Evolutionary conservation across 2,329 filamentous ascomycete species (phyloP), one percentile per base, ranked within the genome.

Genomic region (Cladosporium sp.): DNA sequence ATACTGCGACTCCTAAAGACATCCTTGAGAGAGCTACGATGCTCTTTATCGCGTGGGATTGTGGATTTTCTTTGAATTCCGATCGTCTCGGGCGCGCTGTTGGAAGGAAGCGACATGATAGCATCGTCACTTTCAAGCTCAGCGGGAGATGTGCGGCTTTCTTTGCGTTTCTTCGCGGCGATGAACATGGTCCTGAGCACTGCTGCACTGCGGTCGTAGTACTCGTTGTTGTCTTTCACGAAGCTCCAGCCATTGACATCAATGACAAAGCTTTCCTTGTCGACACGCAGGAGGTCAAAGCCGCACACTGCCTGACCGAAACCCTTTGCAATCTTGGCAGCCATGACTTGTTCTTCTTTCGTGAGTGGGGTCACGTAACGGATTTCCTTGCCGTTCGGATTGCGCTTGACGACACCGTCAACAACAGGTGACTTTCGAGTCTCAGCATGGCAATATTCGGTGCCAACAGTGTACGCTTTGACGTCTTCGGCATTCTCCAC

Each of bases 221-320:
- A 99, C 67, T 96, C 93, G 68, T 97, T 94, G 73, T 99, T 99
- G 77, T 99, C 96, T 78, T 99, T 99, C 77, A 99, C 95, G 74
- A 99, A 99, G 75, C 94, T 98, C 96, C 96, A 99, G 14, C 95
- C 95, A 77, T 99, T 99, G 72, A 99, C 95, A 73, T 99, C 95
- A 71, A 99, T 99, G 58, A 99, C 95, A 79, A 92, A 99, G 76
- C 94, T 98, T 77, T 92, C 92, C 18, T 93, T 92, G 59, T 88
- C 89, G 14, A 93, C 92, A 31, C 96, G 89, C 65, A 99, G 83
- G 67, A 99, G 84, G 76, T 99, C 95, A 73, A 99, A 99, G 0
- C 95, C 95, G 75, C 95, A 99, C 2, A 99, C 93, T 64, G 92
- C 85, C 78, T 99, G 95, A 0, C 94, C 95, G 78, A 99, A 99